phyloP scores from a whole-genome alignment of 169 alveolate genomes.

The Plasmodium knowlesi region DNA sequence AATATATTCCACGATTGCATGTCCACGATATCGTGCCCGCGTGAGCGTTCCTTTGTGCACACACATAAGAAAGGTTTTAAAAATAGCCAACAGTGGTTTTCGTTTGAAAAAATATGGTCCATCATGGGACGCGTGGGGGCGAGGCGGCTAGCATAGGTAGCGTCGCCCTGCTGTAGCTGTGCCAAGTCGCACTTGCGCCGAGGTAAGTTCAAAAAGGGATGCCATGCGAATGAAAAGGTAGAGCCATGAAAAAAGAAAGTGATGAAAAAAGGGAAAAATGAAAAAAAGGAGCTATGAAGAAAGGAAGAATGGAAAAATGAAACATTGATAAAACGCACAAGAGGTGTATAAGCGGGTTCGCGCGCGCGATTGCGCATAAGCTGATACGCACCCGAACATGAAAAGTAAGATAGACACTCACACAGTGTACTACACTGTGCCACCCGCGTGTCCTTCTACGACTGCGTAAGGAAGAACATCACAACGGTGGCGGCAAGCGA shows the following conservation, averaged over 20 bases:
- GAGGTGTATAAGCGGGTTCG: background rate
- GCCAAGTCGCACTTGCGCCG: background rate
- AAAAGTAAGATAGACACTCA: background rate
- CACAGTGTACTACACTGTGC: background rate
- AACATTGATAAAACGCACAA: background rate
- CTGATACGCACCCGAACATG: background rate
- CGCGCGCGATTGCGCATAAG: too few relatives aligned
- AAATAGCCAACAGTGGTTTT: background rate
- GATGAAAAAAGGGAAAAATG: background rate
- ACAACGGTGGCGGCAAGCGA: slow-evolving; percentile 7
- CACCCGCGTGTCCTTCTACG: background rate
- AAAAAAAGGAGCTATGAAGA: background rate
- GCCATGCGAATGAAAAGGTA: background rate
- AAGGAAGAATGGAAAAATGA: background rate
- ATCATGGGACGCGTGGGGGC: background rate
- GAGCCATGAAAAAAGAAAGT: background rate
- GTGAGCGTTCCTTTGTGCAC: background rate
- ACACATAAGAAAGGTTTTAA: background rate
- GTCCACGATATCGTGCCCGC: background rate
- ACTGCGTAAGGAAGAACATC: slow-evolving; percentile 7
- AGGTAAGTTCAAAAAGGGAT: background rate
- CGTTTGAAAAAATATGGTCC: background rate
- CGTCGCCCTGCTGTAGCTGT: background rate
- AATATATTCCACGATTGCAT: background rate
- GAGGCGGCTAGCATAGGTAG: background rate